A percentile compares a stretch with the other conserved stretches of the same genome.
Evolutionary conservation across 2,329 filamentous ascomycete species (phyloP).

Genomic region (Colletotrichum sp.): DNA sequence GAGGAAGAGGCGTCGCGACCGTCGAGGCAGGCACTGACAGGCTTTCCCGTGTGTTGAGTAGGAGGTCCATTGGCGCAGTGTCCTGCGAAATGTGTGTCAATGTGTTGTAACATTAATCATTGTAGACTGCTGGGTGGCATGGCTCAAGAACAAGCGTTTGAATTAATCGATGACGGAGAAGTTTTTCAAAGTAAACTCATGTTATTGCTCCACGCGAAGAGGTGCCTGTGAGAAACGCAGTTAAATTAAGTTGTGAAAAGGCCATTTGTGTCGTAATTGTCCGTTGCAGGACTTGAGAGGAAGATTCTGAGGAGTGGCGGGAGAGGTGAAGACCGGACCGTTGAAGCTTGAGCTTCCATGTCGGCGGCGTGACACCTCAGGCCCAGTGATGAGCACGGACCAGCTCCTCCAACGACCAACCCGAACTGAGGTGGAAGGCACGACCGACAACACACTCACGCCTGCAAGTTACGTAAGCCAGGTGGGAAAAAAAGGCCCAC

Average conservation of each 20-base stretch:
- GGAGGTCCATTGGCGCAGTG: background rate
- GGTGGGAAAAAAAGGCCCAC: background rate
- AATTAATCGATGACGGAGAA: background rate
- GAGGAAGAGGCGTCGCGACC: slow-evolving; percentile 66
- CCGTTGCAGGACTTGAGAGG: background rate
- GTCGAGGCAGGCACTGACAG: slow-evolving; percentile 51
- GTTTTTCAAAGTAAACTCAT: background rate
- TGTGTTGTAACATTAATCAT: slow-evolving; percentile 12
- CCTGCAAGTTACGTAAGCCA: background rate
- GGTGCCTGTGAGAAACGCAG: background rate
- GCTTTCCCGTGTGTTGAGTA: background rate
- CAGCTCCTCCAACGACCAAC: background rate
- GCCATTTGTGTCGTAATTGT: background rate
- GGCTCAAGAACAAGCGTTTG: slow-evolving; percentile 17
- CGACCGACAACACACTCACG: background rate
- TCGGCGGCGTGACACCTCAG: background rate
- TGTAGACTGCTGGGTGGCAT: slow-evolving; percentile 14
- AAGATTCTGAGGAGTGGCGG: background rate
- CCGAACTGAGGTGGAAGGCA: background rate
- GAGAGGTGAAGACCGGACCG: background rate
- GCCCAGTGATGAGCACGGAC: background rate
- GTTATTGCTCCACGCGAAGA: background rate
- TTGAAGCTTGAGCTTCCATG: background rate
- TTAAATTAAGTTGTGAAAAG: no score
- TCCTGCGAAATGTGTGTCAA: background rate